Evolutionary conservation across 805 yeast species (phyloP), one percentile per base, ranked within the genome.

Genomic region (Candida schatavii): DNA sequence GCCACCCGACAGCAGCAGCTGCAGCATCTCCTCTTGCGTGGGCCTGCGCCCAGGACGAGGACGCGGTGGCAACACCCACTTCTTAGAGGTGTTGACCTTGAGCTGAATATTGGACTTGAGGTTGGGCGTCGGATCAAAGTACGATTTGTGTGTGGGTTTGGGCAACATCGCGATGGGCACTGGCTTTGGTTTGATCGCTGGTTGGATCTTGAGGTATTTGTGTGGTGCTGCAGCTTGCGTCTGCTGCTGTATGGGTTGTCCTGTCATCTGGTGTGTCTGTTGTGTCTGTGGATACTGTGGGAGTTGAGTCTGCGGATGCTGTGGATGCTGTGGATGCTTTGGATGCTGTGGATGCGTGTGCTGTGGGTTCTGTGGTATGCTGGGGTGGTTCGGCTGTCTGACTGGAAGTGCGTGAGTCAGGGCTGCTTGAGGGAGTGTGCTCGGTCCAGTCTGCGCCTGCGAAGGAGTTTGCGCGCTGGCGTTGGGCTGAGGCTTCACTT

Each of bases 21-120:
- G 17, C 7, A 13, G 17, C 6, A 6, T 14, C 14, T 20, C 14
- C 2, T 35, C 28, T 14, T 43, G 38, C 5, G 51, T 55, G 2
- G 74, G 72, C 41, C 66, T 69, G 25, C 75, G 49, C 10, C 74
- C 74, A 3, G 72, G 71, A 15, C 72, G 52, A 3, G 72, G 72
- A 37, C 71, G 47, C 1, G 72, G 71, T 5, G 72, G 72, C 29
- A 66, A 48, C 13, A 66, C 66, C 72, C 74, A 70, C 43, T 61
- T 54, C 33, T 63, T 64, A 41, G 64, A 61, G 5, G 71, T 65
- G 46, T 69, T 68, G 38, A 67, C 62, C 39, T 62, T 62, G 31
- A 56, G 52, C 5, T 58, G 52, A 28, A 51, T 50, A 6, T 40
- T 45, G 10, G 46, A 31, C 39, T 45, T 45, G 26, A 28, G 35